A percentile compares a stretch with the other conserved stretches of the same genome.
These are phyloP conservation scores for Stemphylium vesicarium DNA, from an alignment of 2,329 filamentous ascomycete genomes.

Conservation along the genomic window DNA sequence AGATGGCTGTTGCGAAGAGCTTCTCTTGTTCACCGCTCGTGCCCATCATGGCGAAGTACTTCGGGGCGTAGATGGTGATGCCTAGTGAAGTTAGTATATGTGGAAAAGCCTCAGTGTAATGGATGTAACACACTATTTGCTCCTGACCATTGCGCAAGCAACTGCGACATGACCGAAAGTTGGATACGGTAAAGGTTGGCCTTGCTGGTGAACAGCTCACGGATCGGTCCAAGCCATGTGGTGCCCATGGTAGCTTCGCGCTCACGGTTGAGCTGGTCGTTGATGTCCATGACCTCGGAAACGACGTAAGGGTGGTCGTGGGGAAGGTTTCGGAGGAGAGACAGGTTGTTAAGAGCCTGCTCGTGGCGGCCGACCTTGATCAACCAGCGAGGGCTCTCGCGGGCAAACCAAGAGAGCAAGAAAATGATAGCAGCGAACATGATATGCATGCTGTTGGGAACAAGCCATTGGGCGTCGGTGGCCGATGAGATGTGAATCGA, in stretches of 20 bases:
- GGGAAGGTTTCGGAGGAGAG: slow-evolving; percentile 65
- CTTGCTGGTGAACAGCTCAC: slow-evolving; percentile 71
- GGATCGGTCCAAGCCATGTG: slow-evolving; percentile 68
- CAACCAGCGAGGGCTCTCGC: slow-evolving; percentile 74
- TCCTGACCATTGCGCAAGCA: slow-evolving; percentile 76
- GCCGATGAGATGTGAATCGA: slow-evolving; percentile 58
- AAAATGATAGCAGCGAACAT: slow-evolving; percentile 79
- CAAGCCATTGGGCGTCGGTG: slow-evolving; percentile 59
- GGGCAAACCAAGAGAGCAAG: slow-evolving; percentile 70
- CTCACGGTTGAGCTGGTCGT: slow-evolving; percentile 70
- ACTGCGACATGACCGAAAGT: slow-evolving; percentile 70
- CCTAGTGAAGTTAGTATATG: neutral
- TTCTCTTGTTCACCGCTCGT: slow-evolving; percentile 71
- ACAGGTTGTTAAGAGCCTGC: slow-evolving; percentile 63
- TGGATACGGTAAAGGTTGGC: slow-evolving; percentile 77
- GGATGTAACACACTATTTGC: slow-evolving; percentile 54
- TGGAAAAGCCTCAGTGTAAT: slow-evolving; percentile 50
- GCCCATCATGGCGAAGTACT: slow-evolving; percentile 75
- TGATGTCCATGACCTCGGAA: slow-evolving; percentile 69
- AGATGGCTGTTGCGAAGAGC: slow-evolving; percentile 75
- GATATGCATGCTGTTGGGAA: slow-evolving; percentile 77
- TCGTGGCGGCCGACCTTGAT: slow-evolving; percentile 69
- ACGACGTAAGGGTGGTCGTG: slow-evolving; percentile 66
- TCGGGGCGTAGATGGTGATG: slow-evolving; percentile 75
- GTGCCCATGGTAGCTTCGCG: slow-evolving; percentile 72